Conservation (phyloP, 2,329 filamentous ascomycete species). For the Fusarium cyanostomum region DNA sequence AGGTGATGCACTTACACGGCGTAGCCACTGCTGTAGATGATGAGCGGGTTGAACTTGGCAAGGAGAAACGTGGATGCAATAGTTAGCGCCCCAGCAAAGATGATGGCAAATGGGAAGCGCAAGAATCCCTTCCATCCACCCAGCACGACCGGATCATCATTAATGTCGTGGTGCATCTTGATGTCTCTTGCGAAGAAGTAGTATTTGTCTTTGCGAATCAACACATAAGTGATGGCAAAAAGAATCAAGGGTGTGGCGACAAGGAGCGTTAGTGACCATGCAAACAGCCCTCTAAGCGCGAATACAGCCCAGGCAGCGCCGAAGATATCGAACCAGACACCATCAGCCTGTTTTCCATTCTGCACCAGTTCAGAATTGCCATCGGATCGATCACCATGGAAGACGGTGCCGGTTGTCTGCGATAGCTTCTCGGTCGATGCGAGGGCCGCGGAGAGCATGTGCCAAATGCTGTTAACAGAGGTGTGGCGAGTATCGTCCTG, state of each 20-base stretch:
- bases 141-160: conserved; percentile 69
- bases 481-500: conserved; percentile 87
- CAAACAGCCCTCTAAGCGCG: conserved; percentile 83
- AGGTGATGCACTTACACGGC: conserved; percentile 63
- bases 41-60: conserved; percentile 85
- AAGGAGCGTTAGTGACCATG: conserved; percentile 84
- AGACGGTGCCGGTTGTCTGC: conserved; percentile 71
- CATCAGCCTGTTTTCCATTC: conserved; percentile 72
- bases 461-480: conserved; percentile 78
- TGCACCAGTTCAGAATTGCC: conserved; percentile 68
- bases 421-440: conserved; percentile 78
- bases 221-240: conserved; percentile 71
- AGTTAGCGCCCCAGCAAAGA: conserved; percentile 72
- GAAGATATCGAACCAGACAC: conserved; percentile 95
- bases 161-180: conserved; percentile 65
- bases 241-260: conserved; percentile 81
- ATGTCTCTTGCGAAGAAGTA: conserved; percentile 80
- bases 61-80: conserved; percentile 79
- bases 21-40: conserved; percentile 90
- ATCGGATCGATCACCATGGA: conserved; percentile 67
- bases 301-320: conserved; percentile 83
- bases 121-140: conserved; percentile 85
- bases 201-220: conserved; percentile 80
- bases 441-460: conserved; percentile 90
- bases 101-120: conserved; percentile 80